A percentile compares a stretch with the other conserved stretches of the same genome.
phyloP scores from a whole-genome alignment of 495 filamentous ascomycete species.

The Penicillium fimorum region DNA sequence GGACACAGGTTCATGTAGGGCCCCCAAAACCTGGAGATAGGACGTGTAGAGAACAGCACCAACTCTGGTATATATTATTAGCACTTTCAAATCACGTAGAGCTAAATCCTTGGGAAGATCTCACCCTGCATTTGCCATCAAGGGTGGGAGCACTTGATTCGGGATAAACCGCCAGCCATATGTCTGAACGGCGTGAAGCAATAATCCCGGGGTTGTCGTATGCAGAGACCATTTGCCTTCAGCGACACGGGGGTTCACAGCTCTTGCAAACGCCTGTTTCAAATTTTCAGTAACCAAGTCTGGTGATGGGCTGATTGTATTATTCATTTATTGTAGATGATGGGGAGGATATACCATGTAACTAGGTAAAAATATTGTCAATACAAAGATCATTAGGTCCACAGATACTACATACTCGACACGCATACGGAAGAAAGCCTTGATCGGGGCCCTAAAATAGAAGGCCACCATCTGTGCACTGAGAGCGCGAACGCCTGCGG shows the following conservation, averaged over 20 bases:
- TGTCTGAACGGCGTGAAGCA: slow-evolving; percentile 73
- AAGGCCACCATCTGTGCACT: slow-evolving; percentile 78
- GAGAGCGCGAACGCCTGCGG: slow-evolving; percentile 75
- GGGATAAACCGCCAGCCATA: slow-evolving; percentile 87
- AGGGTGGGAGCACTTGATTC: slow-evolving; percentile 80
- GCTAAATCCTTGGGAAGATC: slow-evolving; percentile 5
- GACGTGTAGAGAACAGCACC: slow-evolving; percentile 85
- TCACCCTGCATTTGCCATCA: slow-evolving; percentile 75
- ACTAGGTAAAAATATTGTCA: slow-evolving; percentile 36
- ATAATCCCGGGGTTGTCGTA: slow-evolving; percentile 73
- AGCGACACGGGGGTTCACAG: slow-evolving; percentile 61
- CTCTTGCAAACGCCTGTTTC: slow-evolving; percentile 60
- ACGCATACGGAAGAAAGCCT: slow-evolving; percentile 83
- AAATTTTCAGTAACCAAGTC: slow-evolving; percentile 5
- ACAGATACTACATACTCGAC: slow-evolving; percentile 65
- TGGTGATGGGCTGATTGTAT: slow-evolving; percentile 25
- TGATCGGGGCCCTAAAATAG: slow-evolving; percentile 85
- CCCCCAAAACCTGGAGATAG: slow-evolving; percentile 76
- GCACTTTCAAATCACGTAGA: background rate
- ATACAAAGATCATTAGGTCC: slow-evolving; percentile 12
- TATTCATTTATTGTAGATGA: background rate
- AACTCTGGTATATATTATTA: slow-evolving; percentile 46
- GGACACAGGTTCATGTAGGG: slow-evolving; percentile 69
- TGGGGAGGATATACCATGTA: slow-evolving; percentile 53
- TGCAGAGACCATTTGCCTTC: slow-evolving; percentile 64